Conservation (phyloP, 257 asterid genomes). For the Mitragyna speciosa region DNA sequence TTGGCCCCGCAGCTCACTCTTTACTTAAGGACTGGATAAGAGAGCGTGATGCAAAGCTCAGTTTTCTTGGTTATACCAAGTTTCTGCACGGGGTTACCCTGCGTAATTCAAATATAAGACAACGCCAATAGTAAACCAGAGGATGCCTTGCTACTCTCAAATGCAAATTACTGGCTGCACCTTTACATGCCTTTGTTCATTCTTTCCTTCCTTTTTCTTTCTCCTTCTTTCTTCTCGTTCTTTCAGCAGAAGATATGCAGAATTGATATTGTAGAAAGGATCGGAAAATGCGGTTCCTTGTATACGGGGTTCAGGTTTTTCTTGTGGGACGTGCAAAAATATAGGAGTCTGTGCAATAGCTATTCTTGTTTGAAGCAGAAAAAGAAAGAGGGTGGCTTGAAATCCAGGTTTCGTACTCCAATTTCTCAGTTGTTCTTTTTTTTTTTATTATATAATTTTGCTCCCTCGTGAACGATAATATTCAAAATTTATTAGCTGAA, state of each 20-base stretch:
- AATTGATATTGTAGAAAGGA: slow-evolving; percentile 13
- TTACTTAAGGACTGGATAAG: slow-evolving; percentile 85
- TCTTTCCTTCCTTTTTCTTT: slow-evolving; percentile 17
- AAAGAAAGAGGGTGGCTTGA: background rate
- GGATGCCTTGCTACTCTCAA: background rate
- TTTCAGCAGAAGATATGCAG: background rate
- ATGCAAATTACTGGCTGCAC: background rate
- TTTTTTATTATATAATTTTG: background rate
- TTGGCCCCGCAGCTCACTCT: slow-evolving; percentile 66
- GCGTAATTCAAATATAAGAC: slow-evolving; percentile 64
- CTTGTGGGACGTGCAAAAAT: slow-evolving; percentile 7
- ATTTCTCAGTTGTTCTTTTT: background rate
- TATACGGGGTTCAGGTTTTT: background rate
- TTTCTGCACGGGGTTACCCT: slow-evolving; percentile 90
- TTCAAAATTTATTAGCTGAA: background rate
- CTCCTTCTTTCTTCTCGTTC: background rate
- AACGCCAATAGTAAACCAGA: slow-evolving; percentile 35
- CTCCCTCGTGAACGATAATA: background rate
- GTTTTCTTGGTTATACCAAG: slow-evolving; percentile 87
- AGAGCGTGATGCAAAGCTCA: slow-evolving; percentile 65
- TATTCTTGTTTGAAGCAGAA: too few relatives aligned
- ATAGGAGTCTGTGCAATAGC: background rate
- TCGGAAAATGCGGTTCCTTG: background rate
- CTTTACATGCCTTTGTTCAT: background rate
- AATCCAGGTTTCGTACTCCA: background rate